phyloP scores from a whole-genome alignment of 164 flowering plant species.

The Taxillus chinensis region DNA sequence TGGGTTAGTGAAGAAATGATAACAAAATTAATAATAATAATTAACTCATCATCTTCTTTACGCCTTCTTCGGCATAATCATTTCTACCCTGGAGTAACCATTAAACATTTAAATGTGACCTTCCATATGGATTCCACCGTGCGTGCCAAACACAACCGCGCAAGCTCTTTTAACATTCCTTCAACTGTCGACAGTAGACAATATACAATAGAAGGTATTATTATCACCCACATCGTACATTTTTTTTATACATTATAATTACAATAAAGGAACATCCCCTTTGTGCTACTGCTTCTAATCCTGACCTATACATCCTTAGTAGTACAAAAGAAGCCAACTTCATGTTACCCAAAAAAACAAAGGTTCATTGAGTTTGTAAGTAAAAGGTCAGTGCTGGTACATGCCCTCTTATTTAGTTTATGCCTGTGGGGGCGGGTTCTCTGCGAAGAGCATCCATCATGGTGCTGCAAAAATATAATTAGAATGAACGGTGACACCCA shows the following conservation, averaged over 20 bases:
- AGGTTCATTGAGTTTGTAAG: slow-evolving; percentile 23
- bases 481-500: slow-evolving; percentile 11
- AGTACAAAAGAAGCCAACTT: neutral
- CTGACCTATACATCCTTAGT: slow-evolving; percentile 35
- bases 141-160: neutral
- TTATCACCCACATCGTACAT: slow-evolving; percentile 4
- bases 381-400: slow-evolving; percentile 48
- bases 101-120: no score
- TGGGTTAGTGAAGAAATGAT: neutral
- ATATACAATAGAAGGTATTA: slow-evolving; percentile 7
- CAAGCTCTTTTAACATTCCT: neutral
- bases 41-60: no score
- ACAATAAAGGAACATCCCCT: slow-evolving; percentile 18
- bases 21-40: no score
- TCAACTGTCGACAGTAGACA: neutral
- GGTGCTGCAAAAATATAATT: slow-evolving; percentile 18
- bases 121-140: no score
- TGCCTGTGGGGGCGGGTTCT: slow-evolving; percentile 13
- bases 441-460: slow-evolving; percentile 11
- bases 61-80: no score
- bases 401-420: slow-evolving; percentile 22
- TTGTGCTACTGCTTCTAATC: slow-evolving; percentile 18
- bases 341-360: slow-evolving; percentile 12
- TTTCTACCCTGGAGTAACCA: no score
- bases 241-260: slow-evolving; percentile 8